phyloP scores from a whole-genome alignment of 371 early-diverging fungal species.

The Lichtheimia corymbifera region DNA sequence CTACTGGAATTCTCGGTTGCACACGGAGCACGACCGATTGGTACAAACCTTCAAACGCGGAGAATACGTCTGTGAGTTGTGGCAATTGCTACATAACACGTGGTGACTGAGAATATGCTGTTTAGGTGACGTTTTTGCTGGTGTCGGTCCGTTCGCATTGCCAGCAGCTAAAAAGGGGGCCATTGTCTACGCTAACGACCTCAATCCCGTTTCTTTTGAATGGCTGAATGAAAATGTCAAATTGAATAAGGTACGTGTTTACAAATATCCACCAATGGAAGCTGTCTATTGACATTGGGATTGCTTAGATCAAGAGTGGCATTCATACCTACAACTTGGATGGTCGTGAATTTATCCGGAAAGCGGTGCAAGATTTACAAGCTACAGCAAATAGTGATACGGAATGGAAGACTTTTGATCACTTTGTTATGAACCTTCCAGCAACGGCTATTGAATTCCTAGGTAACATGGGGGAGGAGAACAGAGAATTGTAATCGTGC shows the following conservation, averaged over 20 bases:
- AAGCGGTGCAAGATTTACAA: conserved; percentile 61
- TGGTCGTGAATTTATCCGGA: conserved; percentile 87
- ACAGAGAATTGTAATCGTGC: too few relatives aligned
- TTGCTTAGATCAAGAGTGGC: conserved; percentile 39
- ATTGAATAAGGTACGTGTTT: conserved; percentile 76
- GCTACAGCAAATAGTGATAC: conserved; percentile 12
- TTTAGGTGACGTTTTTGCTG: conserved; percentile 93
- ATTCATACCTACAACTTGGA: conserved; percentile 87
- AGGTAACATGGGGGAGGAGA: conserved; percentile 49
- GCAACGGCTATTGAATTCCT: conserved; percentile 96
- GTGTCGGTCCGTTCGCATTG: conserved; percentile 98
- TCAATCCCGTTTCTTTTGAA: conserved; percentile 91
- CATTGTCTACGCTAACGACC: conserved; percentile 95
- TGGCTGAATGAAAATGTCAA: conserved; percentile 81
- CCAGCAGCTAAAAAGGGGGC: conserved; percentile 90
- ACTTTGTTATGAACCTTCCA: conserved; percentile 98
- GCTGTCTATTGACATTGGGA: neutral
- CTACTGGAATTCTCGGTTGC: conserved; percentile 99
- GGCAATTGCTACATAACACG: neutral
- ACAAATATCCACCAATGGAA: neutral
- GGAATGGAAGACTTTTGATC: conserved; percentile 79
- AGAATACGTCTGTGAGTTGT: conserved; percentile 70
- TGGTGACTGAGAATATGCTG: neutral
- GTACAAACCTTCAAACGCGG: conserved; percentile 73
- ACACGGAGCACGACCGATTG: conserved; percentile 94